Evolutionary conservation across 225 moss, liverwort and hornwort species (phyloP), one percentile per base, ranked within the genome.

Genomic region (Asterella californica): DNA sequence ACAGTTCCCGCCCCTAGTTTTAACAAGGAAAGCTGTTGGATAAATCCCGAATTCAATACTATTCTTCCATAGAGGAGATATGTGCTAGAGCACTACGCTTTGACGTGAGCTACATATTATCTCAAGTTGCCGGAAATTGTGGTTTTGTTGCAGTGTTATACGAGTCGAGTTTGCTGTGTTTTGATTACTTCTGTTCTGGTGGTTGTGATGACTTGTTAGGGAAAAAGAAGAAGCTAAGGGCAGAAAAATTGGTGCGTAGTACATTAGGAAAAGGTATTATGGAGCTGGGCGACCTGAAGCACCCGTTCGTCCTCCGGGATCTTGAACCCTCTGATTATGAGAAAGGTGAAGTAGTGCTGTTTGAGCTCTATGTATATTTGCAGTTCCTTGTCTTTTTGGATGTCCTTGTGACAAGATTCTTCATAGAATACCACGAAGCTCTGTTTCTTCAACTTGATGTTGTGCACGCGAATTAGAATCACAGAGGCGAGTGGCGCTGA

Each of bases 211-310:
- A 38, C 70, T 34, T 0, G 34, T 76, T 60, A 93, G 93, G 80
- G 91, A 89, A 81, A n/a, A 93, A 87, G 86, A 93, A 93, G 90
- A 93, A 93, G 80, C 80, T 93, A 57, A 89, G 91, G 72, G 83
- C 89, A 32, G 93, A 93, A 70, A 91, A 93, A 72, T 89, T 83
- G 88, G 93, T 93, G 89, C 10, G 76, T 76, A 61, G n/a, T 74
- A 2, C n/a, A 12, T 29, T n/a, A 42, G 7, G 42, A 42, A 42
- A 3, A 42, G 42, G 42, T 42, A 7, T 7, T 42, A 42, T 81
- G 81, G 81, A 84, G 76, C 65, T 79, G 37, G 61, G 45, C 37
- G 63, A 50, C 25, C 57, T 77, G 46, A 49, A 72, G 29, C 83
- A 88, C 29, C 85, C 88, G 21, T 88, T 79, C 67, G 53, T 80